phyloP scores from a whole-genome alignment of 257 asterid genomes.

The Oldenlandia corymbosa region DNA sequence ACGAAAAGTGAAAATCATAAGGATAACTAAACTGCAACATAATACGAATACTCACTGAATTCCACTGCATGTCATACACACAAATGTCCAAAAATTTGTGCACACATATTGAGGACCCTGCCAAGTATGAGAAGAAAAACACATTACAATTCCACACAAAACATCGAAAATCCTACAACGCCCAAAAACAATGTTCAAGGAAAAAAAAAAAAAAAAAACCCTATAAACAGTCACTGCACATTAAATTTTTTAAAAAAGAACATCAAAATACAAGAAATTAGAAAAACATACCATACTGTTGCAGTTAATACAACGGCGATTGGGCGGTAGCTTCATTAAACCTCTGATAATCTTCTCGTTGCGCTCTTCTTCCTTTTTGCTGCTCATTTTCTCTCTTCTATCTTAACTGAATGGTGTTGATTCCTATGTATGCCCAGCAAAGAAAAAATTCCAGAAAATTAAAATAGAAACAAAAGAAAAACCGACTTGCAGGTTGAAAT shows the following conservation, averaged over 20 bases:
- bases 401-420: background rate
- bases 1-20: background rate
- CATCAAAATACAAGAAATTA: background rate
- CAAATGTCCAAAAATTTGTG: slow-evolving; percentile 92
- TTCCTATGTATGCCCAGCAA: background rate
- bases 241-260: background rate
- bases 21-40: background rate
- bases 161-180: background rate
- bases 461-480: no score
- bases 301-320: slow-evolving; percentile 95
- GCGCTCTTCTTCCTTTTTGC: slow-evolving; percentile 76
- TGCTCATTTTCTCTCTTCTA: slow-evolving; percentile 53
- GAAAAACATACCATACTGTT: slow-evolving; percentile 62
- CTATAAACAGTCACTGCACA: background rate
- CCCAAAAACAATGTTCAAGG: background rate
- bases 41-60: slow-evolving; percentile 58
- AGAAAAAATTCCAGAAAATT: no score
- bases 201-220: slow-evolving; percentile 2
- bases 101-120: slow-evolving; percentile 99
- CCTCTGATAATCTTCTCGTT: slow-evolving; percentile 93
- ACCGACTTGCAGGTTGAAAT: background rate
- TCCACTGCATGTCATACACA: slow-evolving; percentile 89
- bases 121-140: slow-evolving; percentile 8
- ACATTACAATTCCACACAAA: slow-evolving; percentile 9
- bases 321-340: slow-evolving; percentile 95